Conservation (phyloP, 116 monocot genomes). For the Posidonia oceanica region DNA sequence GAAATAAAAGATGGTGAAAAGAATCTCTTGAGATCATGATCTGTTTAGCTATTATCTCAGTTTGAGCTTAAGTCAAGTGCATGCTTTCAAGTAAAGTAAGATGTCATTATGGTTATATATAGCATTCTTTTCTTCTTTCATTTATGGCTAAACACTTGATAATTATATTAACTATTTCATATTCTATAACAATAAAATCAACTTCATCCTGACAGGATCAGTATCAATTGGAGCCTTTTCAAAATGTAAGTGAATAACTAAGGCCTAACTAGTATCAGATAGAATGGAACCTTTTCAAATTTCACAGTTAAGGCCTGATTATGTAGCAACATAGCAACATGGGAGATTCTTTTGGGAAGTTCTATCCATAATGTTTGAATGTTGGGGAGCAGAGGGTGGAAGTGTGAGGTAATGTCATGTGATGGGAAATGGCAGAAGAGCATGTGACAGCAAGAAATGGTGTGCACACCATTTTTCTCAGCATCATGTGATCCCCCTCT, state of each 20-base stretch:
- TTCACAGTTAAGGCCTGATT: too few relatives aligned
- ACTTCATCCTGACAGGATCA: too few relatives aligned
- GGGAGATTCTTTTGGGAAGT: not conserved
- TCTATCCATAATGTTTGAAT: not conserved
- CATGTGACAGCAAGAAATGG: slow-evolving; percentile 1
- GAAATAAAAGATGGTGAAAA: too few relatives aligned
- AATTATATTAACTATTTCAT: too few relatives aligned
- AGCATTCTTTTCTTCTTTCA: too few relatives aligned
- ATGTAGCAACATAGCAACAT: not conserved
- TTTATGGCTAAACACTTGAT: too few relatives aligned
- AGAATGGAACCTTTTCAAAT: not conserved
- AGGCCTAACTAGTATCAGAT: not conserved
- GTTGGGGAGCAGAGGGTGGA: not conserved
- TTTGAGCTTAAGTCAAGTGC: too few relatives aligned
- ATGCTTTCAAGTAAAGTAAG: too few relatives aligned
- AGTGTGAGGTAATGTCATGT: not conserved
- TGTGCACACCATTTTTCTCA: not conserved
- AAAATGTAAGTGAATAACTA: not conserved
- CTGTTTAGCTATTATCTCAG: too few relatives aligned
- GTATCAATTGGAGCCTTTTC: not conserved
- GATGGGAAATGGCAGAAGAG: slow-evolving; percentile 1
- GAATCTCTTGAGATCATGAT: too few relatives aligned
- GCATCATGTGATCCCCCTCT: not conserved
- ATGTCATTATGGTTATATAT: too few relatives aligned
- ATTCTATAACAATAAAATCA: too few relatives aligned